phyloP scores from a whole-genome alignment of 2,329 filamentous ascomycete species.

The Scedosporium dehoogii region DNA sequence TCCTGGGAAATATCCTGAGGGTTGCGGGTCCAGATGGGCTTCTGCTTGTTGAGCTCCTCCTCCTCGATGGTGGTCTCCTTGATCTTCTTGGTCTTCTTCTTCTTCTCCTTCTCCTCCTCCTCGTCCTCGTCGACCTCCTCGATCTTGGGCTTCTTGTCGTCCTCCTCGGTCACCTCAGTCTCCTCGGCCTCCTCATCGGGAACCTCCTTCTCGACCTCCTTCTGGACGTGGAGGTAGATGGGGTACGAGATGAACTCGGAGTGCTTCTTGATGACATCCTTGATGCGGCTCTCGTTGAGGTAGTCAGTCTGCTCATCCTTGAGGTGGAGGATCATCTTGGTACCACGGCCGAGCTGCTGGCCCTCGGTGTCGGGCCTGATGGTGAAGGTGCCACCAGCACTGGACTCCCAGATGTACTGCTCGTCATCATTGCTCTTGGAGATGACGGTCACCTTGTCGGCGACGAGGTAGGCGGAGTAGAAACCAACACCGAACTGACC shows the following conservation, averaged over 20 bases:
- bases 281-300: constrained; percentile 97
- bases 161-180: constrained; percentile 51
- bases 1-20: constrained; percentile 88
- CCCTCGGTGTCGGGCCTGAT: constrained; percentile 85
- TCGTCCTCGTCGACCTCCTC: constrained; percentile 87
- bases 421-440: constrained; percentile 99
- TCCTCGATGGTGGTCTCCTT: constrained; percentile 98
- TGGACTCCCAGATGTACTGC: constrained; percentile 99
- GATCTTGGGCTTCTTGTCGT: constrained; percentile 92
- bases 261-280: constrained; percentile 99
- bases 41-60: constrained; percentile 99
- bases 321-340: constrained; percentile 95
- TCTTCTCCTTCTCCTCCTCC: constrained; percentile 79
- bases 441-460: constrained; percentile 88
- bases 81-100: constrained; percentile 98
- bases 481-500: constrained; percentile 99
- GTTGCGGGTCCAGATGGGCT: constrained; percentile 99
- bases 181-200: constrained; percentile 88
- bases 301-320: constrained; percentile 99
- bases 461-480: constrained; percentile 99
- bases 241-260: constrained; percentile 99
- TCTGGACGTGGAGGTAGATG: constrained; percentile 98
- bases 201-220: constrained; percentile 99
- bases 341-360: constrained; percentile 83
- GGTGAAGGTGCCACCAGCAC: constrained; percentile 93